Base-by-base conservation (phyloP, 2,329 filamentous ascomycete species). In the Penicillium glabrum region DNA sequence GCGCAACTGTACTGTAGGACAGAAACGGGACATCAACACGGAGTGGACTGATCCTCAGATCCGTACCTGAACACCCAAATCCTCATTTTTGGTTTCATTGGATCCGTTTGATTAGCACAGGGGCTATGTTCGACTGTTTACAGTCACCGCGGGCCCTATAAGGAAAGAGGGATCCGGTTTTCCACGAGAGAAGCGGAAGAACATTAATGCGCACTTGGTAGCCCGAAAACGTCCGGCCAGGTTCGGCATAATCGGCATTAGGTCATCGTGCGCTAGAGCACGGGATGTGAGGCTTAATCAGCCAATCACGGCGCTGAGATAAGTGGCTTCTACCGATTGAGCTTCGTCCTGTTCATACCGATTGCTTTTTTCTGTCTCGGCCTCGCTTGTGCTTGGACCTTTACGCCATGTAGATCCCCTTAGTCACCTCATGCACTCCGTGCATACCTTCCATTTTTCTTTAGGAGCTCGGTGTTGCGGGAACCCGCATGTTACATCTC, bases 401-500 rank as follows among this genome's bases (percentile, higher is more conserved):
- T 23, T 11, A 39, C n/a, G n/a, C 35, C n/a, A 19, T 11, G 16
- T 10, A 41, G 39, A 23, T 23, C 39, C 11, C 23, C n/a, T 23
- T 8, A 9, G 3, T 39, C n/a, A 9, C 16, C 7, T 19, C 16
- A 11, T 41, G 39, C 10, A 14, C 19, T 10, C 16, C 35, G n/a
- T 39, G 35, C 9, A 39, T 39, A 39, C 14, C 16, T 19, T 39
- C 9, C 35, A 10, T 41, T 41, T 41, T 19, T 41, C 19, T 41
- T 21, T 23, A 11, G 13, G 4, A 21, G 5, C 19, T 41, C 39
- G 39, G 19, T 23, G 39, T 21, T 41, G 47, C 47, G 47, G 47
- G 21, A 50, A 37, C 47, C 47, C 47, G 47, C 47, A 50, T 33
- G 47, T 50, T 50, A 50, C 47, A 50, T 50, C 35, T 50, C 47